phyloP scores from a whole-genome alignment of 1,284 basidiomycete genomes.

The Cutaneotrichosporon mucoides region DNA sequence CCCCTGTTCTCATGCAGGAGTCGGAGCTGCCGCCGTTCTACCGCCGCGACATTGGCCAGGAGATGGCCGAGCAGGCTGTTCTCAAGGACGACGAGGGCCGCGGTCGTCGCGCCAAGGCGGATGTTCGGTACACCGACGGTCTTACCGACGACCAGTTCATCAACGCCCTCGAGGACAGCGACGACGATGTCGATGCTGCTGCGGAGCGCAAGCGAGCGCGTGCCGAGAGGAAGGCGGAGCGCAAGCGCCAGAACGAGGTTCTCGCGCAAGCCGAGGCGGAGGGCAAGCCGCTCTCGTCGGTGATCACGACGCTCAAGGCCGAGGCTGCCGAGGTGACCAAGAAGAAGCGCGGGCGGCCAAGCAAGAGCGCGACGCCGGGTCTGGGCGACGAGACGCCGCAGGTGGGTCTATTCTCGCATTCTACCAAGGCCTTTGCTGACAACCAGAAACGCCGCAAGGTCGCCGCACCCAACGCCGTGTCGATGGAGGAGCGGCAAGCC shows the following conservation, averaged over 20 bases:
- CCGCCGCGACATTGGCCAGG: conserved; percentile 56
- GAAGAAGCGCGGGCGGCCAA: conserved; percentile 44
- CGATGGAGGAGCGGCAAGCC: conserved; percentile 18
- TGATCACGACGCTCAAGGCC: conserved; percentile 25
- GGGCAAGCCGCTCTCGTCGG: conserved; percentile 37
- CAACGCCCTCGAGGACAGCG: conserved; percentile 78
- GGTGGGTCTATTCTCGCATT: conserved; percentile 18
- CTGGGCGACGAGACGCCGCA: conserved; percentile 40
- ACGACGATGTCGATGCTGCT: conserved; percentile 65
- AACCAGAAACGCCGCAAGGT: conserved; percentile 43
- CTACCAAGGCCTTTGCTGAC: background rate
- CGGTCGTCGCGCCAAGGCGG: conserved; percentile 74
- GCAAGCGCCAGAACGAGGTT: conserved; percentile 39
- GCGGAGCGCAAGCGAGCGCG: conserved; percentile 37
- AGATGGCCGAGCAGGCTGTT: conserved; percentile 46
- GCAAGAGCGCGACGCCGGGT: conserved; percentile 35
- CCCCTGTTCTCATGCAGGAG: conserved; percentile 74
- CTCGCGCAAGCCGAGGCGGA: conserved; percentile 40
- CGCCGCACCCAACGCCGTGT: conserved; percentile 9
- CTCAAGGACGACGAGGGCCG: conserved; percentile 69
- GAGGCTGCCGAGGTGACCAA: conserved; percentile 24
- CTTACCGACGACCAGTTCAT: conserved; percentile 92
- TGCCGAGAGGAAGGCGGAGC: conserved; percentile 33
- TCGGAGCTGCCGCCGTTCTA: conserved; percentile 93
- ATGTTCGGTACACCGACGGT: conserved; percentile 92